Evolutionary conservation across 208 protist species (phyloP), one percentile per base, ranked within the genome.

Genomic region (Trichomonas gallinae): DNA sequence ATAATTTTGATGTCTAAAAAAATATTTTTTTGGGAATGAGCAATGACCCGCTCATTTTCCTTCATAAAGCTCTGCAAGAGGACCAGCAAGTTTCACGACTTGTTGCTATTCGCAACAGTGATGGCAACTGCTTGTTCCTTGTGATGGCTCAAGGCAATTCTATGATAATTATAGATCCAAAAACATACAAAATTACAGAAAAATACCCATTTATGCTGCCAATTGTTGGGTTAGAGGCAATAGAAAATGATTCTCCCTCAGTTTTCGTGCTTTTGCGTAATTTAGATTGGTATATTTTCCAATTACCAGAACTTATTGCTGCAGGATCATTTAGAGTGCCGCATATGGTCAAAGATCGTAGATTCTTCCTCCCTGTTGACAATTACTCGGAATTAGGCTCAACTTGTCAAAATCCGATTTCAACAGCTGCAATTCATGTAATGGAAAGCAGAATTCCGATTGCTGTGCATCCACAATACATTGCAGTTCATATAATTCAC

Each of bases 261-360:
- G n/a, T 51, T 40, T 93, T 93, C 51, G n/a, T 93, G 36, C 36
- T 93, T 31, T 38, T 93, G 3, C 17, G 44, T 4, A 93, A 93
- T 93, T 93, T 51, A 38, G 31, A 93, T 51, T 93, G 87, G 87
- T 93, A 40, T 58, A 51, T 93, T 38, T 93, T 93, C 44, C 15
- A 93, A 93, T 38, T 51, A 4, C 44, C 87, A 17, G 34, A 93
- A 93, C 4, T 93, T 38, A 40, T 93, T 36, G 13, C 11, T 34
- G 8, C 17, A 42, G 87, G 87, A 13, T 93, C 87, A 93, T 42
- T 93, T 10, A 6, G n/a, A 34, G 31, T 10, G 17, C 44, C 87
- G 51, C 13, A 26, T 51, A 6, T 34, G 45, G 13, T 44, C n/a
- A 89, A n/a, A 31, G 13, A n/a, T 89, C 40, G 36, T 3, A 89